Evolutionary conservation across 352 stramenopile species (phyloP), one percentile per base, ranked within the genome.

Genomic region (Peronospora belbahrii): DNA sequence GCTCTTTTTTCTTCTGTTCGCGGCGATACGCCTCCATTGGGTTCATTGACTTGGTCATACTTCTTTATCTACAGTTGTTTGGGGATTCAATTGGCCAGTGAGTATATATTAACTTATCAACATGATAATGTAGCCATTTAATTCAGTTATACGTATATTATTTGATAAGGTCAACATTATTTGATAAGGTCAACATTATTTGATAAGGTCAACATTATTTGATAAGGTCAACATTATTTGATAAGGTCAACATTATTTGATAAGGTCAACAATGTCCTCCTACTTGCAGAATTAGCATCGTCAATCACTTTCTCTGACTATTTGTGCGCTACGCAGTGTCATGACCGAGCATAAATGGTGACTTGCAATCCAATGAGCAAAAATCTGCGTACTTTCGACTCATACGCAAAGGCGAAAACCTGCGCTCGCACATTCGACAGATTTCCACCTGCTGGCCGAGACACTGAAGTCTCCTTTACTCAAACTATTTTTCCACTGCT

Each of bases 1-100:
- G 66, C 57, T 88, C 77, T 70, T 88, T 88, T 53, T 88, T 88
- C 70, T 88, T 88, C 62, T 88, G 74, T 51, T 86, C 77, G 36
- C 72, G 64, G 40, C 74, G 72, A 43, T 70, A 88, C 49, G 65
- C 64, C 48, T 88, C 77, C 71, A 88, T 83, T 22, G 77, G 71
- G 45, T 85, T 88, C 37, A 67, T 36, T 32, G 72, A 63, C 70
- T 74, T 77, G 38, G 56, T 70, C 74, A 88, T 28, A 3, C 14
- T 33, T n/a, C 3, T 1, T n/a, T 1, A 9, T 33, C 11, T 15
- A 33, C 4, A 15, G 27, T 33, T 33, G 2, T 15, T 40, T n/a
- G 10, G 27, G 8, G 10, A 42, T 30, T 42, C 5, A 6, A 42
- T 18, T 25, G 20, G 30, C 20, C 8, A 42, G 27, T 22, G 31